phyloP scores from a whole-genome alignment of 1,139 yeast genomes.

The Nakaseomyces nivariensis region DNA sequence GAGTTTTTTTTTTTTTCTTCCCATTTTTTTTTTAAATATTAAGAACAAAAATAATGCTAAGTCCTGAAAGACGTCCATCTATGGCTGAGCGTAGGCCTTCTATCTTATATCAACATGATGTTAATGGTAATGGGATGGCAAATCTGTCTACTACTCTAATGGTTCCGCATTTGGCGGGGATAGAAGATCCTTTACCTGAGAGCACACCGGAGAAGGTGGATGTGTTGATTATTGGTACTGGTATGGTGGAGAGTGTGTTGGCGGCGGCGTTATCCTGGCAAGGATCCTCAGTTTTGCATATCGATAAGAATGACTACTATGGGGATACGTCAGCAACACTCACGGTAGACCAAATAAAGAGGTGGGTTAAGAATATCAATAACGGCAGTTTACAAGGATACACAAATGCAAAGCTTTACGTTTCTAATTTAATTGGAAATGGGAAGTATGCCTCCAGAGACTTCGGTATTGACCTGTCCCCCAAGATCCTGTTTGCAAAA shows the following conservation, averaged over 20 bases:
- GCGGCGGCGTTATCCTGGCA: constrained; percentile 98
- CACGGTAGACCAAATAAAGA: constrained; percentile 72
- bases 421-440: constrained; percentile 45
- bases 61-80: constrained; percentile 43
- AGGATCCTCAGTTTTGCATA: constrained; percentile 81
- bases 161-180: constrained; percentile 74
- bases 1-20: too few species aligned
- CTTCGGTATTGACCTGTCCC: constrained; percentile 83
- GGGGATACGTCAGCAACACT: constrained; percentile 85
- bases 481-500: constrained; percentile 78
- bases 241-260: constrained; percentile 73
- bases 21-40: not conserved
- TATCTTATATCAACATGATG: constrained; percentile 18
- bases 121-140: constrained; percentile 6
- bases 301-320: constrained; percentile 72
- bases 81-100: constrained; percentile 58
- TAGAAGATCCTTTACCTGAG: constrained; percentile 53
- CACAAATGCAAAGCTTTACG: constrained; percentile 58
- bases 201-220: constrained; percentile 60
- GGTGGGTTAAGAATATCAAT: constrained; percentile 68
- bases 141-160: constrained; percentile 49
- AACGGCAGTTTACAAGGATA: constrained; percentile 33
- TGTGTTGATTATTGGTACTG: constrained; percentile 86
- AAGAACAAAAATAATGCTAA: constrained; percentile 13
- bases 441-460: constrained; percentile 41